These are phyloP conservation scores for Pisolithus albus DNA, from an alignment of 768 basidiomycete species.

Conservation along the genomic window DNA sequence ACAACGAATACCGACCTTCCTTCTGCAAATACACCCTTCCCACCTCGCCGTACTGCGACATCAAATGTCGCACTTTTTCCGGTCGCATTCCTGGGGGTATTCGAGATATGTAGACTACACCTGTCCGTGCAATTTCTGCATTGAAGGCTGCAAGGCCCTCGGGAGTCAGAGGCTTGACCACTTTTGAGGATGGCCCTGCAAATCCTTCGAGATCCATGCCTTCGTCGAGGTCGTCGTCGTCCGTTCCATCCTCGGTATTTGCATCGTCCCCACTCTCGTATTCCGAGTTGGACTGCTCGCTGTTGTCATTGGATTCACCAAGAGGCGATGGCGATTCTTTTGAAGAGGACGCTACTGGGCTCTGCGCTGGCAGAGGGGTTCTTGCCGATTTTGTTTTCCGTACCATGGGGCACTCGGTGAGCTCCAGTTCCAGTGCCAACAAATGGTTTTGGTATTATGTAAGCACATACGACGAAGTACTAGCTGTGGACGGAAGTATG, in stretches of 20 bases:
- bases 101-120: slow-evolving; percentile 90
- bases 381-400: too few relatives aligned
- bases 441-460: too few relatives aligned
- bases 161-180: slow-evolving; percentile 65
- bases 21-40: slow-evolving; percentile 90
- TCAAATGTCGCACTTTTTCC: slow-evolving; percentile 88
- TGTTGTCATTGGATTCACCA: too few relatives aligned
- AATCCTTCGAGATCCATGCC: slow-evolving; percentile 59
- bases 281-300: not conserved
- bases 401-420: too few relatives aligned
- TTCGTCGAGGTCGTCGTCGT: slow-evolving; percentile 14
- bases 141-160: slow-evolving; percentile 74
- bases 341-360: too few relatives aligned
- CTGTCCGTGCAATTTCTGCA: slow-evolving; percentile 66
- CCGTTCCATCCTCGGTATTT: not conserved
- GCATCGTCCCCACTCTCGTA: not conserved
- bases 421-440: too few relatives aligned
- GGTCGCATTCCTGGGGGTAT: slow-evolving; percentile 99
- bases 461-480: too few relatives aligned
- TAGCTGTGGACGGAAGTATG: too few relatives aligned
- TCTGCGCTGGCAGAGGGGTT: too few relatives aligned
- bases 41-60: slow-evolving; percentile 84
- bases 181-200: slow-evolving; percentile 43
- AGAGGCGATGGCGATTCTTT: too few relatives aligned
- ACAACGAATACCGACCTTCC: slow-evolving; percentile 54